A percentile compares a stretch with the other conserved stretches of the same genome.
phyloP scores from a whole-genome alignment of 257 asterid species.

The Salvia miltiorrhiza region DNA sequence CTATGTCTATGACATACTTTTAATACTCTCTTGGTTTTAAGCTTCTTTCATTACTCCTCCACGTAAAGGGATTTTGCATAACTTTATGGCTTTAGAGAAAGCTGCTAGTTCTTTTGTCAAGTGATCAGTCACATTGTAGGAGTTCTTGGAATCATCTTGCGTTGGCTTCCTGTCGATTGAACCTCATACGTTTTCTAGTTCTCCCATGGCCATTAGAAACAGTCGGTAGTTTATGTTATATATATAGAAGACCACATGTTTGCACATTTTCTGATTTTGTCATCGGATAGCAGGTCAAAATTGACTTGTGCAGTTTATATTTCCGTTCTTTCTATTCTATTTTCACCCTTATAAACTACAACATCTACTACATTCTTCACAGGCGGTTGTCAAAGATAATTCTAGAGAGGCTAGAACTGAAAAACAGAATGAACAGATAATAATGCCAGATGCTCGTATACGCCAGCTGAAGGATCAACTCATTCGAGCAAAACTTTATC shows the following conservation, averaged over 20 bases:
- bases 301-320: neutral
- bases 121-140: neutral
- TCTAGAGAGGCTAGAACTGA: slow-evolving; percentile 34
- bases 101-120: neutral
- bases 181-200: neutral
- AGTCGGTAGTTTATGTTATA: neutral
- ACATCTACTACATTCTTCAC: slow-evolving; percentile 32
- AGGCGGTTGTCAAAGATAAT: slow-evolving; percentile 34
- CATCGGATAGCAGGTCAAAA: neutral
- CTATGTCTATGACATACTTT: slow-evolving; percentile 9
- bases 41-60: neutral
- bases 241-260: neutral
- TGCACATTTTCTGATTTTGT: neutral
- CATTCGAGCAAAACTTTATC: slow-evolving; percentile 66
- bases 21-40: slow-evolving; percentile 1
- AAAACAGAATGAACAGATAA: slow-evolving; percentile 41
- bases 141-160: neutral
- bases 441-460: slow-evolving; percentile 49
- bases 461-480: slow-evolving; percentile 83
- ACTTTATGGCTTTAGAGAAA: neutral
- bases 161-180: neutral
- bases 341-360: slow-evolving; percentile 34
- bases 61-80: neutral
- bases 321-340: neutral
- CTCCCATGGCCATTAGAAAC: neutral